These are phyloP conservation scores for Stephania japonica DNA, from an alignment of 164 flowering plant genomes.

Conservation along the genomic window DNA sequence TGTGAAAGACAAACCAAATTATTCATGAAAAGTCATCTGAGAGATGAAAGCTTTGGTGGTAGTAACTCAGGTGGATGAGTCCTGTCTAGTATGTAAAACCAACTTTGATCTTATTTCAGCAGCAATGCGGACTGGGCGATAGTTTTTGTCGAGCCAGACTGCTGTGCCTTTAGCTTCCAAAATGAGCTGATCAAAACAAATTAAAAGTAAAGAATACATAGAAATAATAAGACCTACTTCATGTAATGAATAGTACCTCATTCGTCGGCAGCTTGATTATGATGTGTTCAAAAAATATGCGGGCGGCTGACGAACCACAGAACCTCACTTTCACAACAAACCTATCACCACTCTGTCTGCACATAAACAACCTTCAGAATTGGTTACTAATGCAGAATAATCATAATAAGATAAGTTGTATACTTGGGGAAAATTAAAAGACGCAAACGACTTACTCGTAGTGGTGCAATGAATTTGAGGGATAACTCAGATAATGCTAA, in stretches of 20 bases:
- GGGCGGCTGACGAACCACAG: conserved; percentile 67
- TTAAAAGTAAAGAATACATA: not conserved
- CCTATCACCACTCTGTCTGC: conserved; percentile 69
- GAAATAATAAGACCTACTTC: not conserved
- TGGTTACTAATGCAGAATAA: too few relatives aligned
- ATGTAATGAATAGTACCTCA: conserved; percentile 45
- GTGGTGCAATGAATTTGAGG: conserved; percentile 75
- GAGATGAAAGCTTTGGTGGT: not conserved
- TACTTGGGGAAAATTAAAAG: conserved; percentile 1
- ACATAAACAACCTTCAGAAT: conserved; percentile 13
- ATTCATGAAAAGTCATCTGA: not conserved
- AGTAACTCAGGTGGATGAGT: not conserved
- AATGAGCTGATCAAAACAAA: conserved; percentile 42
- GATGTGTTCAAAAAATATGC: conserved; percentile 69
- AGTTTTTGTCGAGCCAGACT: conserved; percentile 73
- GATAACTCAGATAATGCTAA: conserved; percentile 79
- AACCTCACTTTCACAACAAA: conserved; percentile 81
- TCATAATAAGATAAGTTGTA: not conserved
- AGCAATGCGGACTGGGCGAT: conserved; percentile 78
- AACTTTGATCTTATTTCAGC: conserved; percentile 54
- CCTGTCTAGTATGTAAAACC: conserved; percentile 36
- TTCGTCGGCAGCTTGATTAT: conserved; percentile 71
- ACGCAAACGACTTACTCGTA: conserved; percentile 47
- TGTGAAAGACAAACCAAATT: not conserved
- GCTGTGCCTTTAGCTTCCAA: conserved; percentile 72